A percentile compares a stretch with the other conserved stretches of the same genome.
These are phyloP conservation scores for Calendula officinalis DNA, from an alignment of 129 eudicot species.

Conservation along the genomic window DNA sequence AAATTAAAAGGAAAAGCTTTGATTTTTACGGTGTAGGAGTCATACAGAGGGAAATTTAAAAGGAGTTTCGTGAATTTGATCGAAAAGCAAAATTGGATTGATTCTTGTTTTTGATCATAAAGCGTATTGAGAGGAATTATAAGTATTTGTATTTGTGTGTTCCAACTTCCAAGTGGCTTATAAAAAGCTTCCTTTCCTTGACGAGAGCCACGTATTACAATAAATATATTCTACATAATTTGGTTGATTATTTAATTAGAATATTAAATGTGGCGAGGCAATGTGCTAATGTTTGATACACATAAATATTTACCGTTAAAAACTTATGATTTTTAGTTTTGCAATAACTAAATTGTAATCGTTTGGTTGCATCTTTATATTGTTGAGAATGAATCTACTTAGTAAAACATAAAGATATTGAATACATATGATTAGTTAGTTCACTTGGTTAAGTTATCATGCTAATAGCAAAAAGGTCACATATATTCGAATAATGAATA, in stretches of 20 bases:
- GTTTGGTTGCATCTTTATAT: constrained; percentile 22
- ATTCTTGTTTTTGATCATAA: background rate
- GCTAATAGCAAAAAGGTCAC: no score
- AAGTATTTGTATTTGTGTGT: background rate
- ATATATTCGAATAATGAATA: no score
- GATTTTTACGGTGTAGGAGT: background rate
- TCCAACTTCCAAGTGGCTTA: constrained; percentile 31
- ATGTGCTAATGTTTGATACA: constrained; percentile 18
- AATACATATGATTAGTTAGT: no score
- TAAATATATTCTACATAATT: constrained; percentile 19
- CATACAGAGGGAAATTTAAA: constrained; percentile 9
- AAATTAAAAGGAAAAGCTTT: constrained; percentile 10
- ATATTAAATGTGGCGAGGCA: constrained; percentile 15
- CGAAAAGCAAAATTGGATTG: constrained; percentile 26
- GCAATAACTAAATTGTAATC: background rate
- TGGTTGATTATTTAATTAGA: constrained; percentile 19
- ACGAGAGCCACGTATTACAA: constrained; percentile 32
- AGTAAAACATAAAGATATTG: background rate
- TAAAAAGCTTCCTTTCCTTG: constrained; percentile 26
- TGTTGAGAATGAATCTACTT: background rate
- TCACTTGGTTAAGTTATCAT: no score
- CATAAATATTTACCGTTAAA: constrained; percentile 34
- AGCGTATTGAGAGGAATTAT: background rate
- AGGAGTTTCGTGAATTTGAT: constrained; percentile 25
- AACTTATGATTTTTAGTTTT: constrained; percentile 27